phyloP scores from a whole-genome alignment of 495 filamentous ascomycete species.

The Neurospora sublineolata region DNA sequence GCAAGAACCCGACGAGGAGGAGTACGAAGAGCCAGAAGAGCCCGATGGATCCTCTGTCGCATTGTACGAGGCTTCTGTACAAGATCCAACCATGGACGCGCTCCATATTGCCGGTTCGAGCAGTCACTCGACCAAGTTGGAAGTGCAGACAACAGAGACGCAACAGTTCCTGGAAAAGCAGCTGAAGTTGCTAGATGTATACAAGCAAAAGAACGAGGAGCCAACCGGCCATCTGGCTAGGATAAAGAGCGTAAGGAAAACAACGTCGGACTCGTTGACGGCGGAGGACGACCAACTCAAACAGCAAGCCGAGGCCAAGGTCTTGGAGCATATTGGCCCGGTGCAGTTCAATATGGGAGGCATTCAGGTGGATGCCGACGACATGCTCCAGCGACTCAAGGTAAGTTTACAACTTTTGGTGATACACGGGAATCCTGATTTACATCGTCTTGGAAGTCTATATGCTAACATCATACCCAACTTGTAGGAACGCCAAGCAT shows the following conservation, averaged over 20 bases:
- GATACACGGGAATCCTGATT: too few relatives aligned
- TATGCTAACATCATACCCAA: neutral
- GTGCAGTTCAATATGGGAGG: conserved; percentile 97
- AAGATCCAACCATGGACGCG: conserved; percentile 53
- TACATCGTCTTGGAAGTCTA: neutral
- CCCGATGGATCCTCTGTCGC: conserved; percentile 48
- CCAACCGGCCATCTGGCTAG: conserved; percentile 37
- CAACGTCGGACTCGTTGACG: neutral
- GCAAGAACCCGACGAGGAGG: conserved; percentile 18
- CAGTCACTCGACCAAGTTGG: conserved; percentile 41
- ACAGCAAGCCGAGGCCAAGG: conserved; percentile 40
- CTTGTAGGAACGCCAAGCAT: conserved; percentile 36
- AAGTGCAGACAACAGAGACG: conserved; percentile 63
- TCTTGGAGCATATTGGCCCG: conserved; percentile 85
- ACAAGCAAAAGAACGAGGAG: conserved; percentile 51
- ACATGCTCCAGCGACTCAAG: conserved; percentile 82
- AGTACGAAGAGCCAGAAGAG: conserved; percentile 4
- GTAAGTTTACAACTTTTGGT: conserved; percentile 31
- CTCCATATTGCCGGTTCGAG: conserved; percentile 40
- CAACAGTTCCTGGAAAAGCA: conserved; percentile 70
- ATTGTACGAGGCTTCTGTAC: conserved; percentile 70
- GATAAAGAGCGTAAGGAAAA: conserved; percentile 25
- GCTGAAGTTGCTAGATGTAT: conserved; percentile 57
- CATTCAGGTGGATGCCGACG: conserved; percentile 93
- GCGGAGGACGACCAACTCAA: conserved; percentile 9